Evolutionary conservation across 1,139 yeast genomes (phyloP), one percentile per base, ranked within the genome.

Genomic region (Yamadazyma triangularis): DNA sequence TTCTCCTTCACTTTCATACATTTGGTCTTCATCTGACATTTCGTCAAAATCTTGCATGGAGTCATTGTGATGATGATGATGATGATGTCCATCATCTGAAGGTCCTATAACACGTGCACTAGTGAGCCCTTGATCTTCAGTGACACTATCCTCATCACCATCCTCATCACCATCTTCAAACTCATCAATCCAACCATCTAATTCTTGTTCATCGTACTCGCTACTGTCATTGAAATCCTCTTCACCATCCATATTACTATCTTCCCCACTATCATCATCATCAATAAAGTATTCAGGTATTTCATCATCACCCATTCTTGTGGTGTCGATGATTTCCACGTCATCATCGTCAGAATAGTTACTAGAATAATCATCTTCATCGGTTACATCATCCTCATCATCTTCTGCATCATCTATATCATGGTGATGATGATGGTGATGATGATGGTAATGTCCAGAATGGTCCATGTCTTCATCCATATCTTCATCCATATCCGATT

Each of bases 161-260:
- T 40, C 35, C 9, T 38, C 39, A 8, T 50, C 53, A 21, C 45
- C 56, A 31, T 52, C 60, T 40, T 47, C 64, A 39, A 68, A 63
- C 23, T 60, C 70, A 33, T 64, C 70, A 30, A 68, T 56, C 72
- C 72, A 66, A 3, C 64, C 67, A 38, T 66, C 72, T 12, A 65
- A 50, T 28, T 63, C 72, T 27, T 53, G 68, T 33, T 64, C 67
- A 27, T 62, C 68, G 33, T 64, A 60, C 24, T 55, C 66, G 37
- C 62, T 58, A 20, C 42, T 47, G 10, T 47, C 57, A 25, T 52
- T 60, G 22, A 62, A 66, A 23, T 51, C 54, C 22, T 34, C 30
- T 24, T 39, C 64, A 8, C 49, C 62, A 16, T 52, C 68, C 12
- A n/a, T n/a, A n/a, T 51, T 63, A 3, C 52, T 65, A 10, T 31